phyloP scores from a whole-genome alignment of 2,329 filamentous ascomycete genomes.

The Parastagonospora avenae region DNA sequence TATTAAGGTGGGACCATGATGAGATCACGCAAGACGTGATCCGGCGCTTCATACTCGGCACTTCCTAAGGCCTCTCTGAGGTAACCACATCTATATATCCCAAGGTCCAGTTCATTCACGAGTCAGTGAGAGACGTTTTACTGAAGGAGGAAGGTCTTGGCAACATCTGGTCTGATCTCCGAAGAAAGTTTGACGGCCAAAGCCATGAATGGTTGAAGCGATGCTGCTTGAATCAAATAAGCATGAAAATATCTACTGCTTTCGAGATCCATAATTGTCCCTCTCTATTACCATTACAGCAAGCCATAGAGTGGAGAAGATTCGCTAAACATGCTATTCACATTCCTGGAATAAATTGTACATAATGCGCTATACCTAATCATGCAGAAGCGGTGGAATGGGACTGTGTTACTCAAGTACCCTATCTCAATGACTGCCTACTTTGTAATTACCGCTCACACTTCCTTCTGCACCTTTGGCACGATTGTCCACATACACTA shows the following conservation, averaged over 20 bases:
- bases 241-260: slow-evolving; percentile 33
- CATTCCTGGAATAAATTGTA: slow-evolving; percentile 57
- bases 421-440: slow-evolving; percentile 29
- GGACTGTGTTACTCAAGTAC: slow-evolving; percentile 18
- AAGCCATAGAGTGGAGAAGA: slow-evolving; percentile 6
- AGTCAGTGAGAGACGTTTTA: slow-evolving; percentile 45
- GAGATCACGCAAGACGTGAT: slow-evolving; percentile 16
- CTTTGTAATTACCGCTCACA: too few relatives aligned
- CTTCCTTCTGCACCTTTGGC: too few relatives aligned
- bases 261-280: slow-evolving; percentile 21
- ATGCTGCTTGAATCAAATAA: slow-evolving; percentile 19
- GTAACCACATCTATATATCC: slow-evolving; percentile 11
- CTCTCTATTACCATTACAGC: slow-evolving; percentile 6
- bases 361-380: slow-evolving; percentile 46
- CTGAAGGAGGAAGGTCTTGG: slow-evolving; percentile 41
- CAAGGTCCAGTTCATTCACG: slow-evolving; percentile 37
- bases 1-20: slow-evolving; percentile 13
- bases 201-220: slow-evolving; percentile 50
- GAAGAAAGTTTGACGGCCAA: slow-evolving; percentile 33
- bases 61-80: slow-evolving; percentile 27
- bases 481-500: too few relatives aligned
- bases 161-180: slow-evolving; percentile 39
- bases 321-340: slow-evolving; percentile 32
- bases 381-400: slow-evolving; percentile 50
- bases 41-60: slow-evolving; percentile 19